Evolutionary conservation across 257 asterid species (phyloP).

Genomic region (Rehmannia glutinosa): DNA sequence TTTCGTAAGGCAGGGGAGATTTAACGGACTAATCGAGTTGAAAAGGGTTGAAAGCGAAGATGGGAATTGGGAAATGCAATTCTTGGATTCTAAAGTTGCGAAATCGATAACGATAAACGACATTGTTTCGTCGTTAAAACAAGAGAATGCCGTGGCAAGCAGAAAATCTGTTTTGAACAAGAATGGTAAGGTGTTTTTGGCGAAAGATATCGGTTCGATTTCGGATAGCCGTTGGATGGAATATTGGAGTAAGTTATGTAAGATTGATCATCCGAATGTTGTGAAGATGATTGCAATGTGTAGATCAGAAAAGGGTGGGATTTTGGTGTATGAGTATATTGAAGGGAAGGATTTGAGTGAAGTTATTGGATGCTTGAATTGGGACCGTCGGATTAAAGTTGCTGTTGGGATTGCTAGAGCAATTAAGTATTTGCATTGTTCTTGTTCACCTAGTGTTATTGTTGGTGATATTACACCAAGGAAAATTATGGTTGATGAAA

Average conservation of each 20-base stretch:
- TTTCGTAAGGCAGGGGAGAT: conserved; percentile 21
- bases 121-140: conserved; percentile 35
- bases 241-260: conserved; percentile 29
- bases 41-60: conserved; percentile 46
- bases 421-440: conserved; percentile 50
- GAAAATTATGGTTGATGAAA: conserved; percentile 47
- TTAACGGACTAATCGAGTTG: not conserved
- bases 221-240: conserved; percentile 27
- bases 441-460: conserved; percentile 37
- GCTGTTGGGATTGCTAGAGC: conserved; percentile 64
- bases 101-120: conserved; percentile 42
- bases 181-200: conserved; percentile 35
- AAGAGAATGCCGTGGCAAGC: conserved; percentile 45
- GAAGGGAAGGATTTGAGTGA: conserved; percentile 61
- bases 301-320: conserved; percentile 47
- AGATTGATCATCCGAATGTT: conserved; percentile 54
- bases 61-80: conserved; percentile 57
- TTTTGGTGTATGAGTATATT: conserved; percentile 55
- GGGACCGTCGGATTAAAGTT: conserved; percentile 55
- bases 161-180: conserved; percentile 26
- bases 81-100: conserved; percentile 35
- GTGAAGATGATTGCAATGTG: conserved; percentile 59
- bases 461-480: conserved; percentile 44
- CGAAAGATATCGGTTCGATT: conserved; percentile 29
- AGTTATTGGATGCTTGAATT: conserved; percentile 31